Base-by-base conservation (phyloP, 352 stramenopile genomes). In the Albugo laibachii region DNA sequence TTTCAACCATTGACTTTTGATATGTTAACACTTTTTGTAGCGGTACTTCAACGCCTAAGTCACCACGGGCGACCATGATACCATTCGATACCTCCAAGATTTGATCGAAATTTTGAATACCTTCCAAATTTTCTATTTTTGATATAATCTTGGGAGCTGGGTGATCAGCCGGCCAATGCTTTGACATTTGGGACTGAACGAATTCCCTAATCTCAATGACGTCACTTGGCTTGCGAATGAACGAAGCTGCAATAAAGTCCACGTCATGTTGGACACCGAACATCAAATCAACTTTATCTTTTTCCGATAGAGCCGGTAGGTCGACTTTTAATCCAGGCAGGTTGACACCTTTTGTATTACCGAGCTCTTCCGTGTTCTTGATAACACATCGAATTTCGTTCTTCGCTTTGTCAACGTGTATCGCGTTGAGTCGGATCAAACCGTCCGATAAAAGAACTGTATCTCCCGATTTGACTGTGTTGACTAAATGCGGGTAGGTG, bases 161-260 rank as follows among this genome's bases (percentile, higher is more conserved):
- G 81, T 89, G 75, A 48, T 48, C 56, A 66, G 27, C 55, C 12
- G 56, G 63, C 75, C 57, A 60, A 62, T 92, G 63, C 53, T 86
- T 86, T 36, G 63, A 42, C 27, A 86, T 57, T 48, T 72, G 84
- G 10, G 73, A 51, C 15, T 79, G 81, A 13, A 95, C 88, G 42
- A 96, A 95, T 19, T 54, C 49, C 31, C 87, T 72, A 63, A 99
- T 97, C 52, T 93, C 68, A 42, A 82, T 58, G 40, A 99, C 91
- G 61, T 98, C 94, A 13, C 66, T 77, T 6, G 85, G 84, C 66
- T 97, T 97, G 47, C 92, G 82, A 50, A 99, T 94, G 61, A 99
- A 99, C 16, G 89, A 97, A n/a, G 94, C 93, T 1, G 94, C 93
- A 57, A 99, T 96, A 50, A 97, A 98, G 59, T 99, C 94, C 36